Conservation (phyloP, 371 early-diverging fungal genomes). For the Haplosporangium sp. region DNA sequence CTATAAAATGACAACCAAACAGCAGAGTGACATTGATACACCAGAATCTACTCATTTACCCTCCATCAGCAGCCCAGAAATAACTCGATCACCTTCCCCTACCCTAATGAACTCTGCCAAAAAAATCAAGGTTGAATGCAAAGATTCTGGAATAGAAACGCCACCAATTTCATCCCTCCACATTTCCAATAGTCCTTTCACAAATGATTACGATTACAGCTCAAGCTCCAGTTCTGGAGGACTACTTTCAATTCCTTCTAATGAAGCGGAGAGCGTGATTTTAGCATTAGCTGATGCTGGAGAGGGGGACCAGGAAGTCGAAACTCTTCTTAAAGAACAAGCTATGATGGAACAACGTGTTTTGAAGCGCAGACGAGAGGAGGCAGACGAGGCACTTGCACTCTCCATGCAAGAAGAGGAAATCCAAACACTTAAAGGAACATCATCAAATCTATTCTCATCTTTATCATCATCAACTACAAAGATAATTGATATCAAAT, state of each 20-base stretch:
- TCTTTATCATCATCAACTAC: not conserved
- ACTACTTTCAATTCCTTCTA: not conserved
- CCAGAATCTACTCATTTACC: slow-evolving; percentile 20
- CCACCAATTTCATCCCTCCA: slow-evolving; percentile 24
- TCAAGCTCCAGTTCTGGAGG: slow-evolving; percentile 2
- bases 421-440: not conserved
- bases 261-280: slow-evolving; percentile 25
- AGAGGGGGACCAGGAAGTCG: slow-evolving; percentile 34
- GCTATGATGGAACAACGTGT: slow-evolving; percentile 40
- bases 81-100: slow-evolving; percentile 13
- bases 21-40: not conserved
- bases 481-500: not conserved
- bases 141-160: slow-evolving; percentile 1
- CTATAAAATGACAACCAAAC: not conserved
- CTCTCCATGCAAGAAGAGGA: slow-evolving; percentile 46
- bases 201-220: not conserved
- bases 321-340: slow-evolving; percentile 36
- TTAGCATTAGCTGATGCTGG: slow-evolving; percentile 35
- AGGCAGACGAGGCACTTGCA: slow-evolving; percentile 50
- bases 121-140: slow-evolving; percentile 2
- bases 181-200: not conserved
- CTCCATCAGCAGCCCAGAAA: slow-evolving; percentile 8
- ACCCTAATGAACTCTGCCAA: not conserved
- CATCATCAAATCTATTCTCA: not conserved
- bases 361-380: slow-evolving; percentile 42